These are phyloP conservation scores for Hippophae rhamnoides DNA, from an alignment of 306 rosid genomes.

Conservation along the genomic window DNA sequence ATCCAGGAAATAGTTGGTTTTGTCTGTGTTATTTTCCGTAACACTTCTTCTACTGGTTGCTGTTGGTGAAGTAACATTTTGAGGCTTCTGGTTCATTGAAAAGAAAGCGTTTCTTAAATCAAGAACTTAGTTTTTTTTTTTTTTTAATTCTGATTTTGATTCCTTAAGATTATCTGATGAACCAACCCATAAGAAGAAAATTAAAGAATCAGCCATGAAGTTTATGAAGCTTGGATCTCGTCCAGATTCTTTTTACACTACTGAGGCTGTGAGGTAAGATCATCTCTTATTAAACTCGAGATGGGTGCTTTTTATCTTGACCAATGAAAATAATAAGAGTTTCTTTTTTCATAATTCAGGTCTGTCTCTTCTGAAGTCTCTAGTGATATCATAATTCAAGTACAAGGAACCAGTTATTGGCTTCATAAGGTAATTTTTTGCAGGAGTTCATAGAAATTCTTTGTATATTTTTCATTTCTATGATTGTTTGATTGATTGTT, in stretches of 20 bases:
- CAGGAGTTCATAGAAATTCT: conserved; percentile 14
- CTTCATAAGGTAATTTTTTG: conserved; percentile 76
- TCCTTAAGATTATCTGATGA: conserved; percentile 29
- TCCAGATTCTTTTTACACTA: conserved; percentile 82
- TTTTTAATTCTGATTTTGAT: conserved; percentile 15
- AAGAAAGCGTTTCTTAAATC: conserved; percentile 8
- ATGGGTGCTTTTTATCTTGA: conserved; percentile 3
- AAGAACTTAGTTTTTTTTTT: conserved; percentile 4
- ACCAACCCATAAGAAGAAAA: conserved; percentile 25
- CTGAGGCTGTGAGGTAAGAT: conserved; percentile 67
- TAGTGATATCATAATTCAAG: conserved; percentile 88
- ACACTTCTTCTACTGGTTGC: conserved; percentile 22
- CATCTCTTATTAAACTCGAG: background rate
- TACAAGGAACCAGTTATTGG: conserved; percentile 72
- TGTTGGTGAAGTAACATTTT: conserved; percentile 23
- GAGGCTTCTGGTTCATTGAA: conserved; percentile 24
- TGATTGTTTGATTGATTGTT: no score
- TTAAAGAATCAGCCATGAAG: conserved; percentile 59
- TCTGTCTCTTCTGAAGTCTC: conserved; percentile 93
- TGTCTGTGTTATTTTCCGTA: conserved; percentile 29
- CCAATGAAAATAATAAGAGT: background rate
- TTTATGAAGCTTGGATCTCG: conserved; percentile 99
- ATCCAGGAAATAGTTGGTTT: conserved; percentile 26
- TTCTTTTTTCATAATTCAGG: conserved; percentile 34
- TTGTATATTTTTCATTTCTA: no score